Base-by-base conservation (phyloP, 805 yeast genomes). In the Candida railenensis region DNA sequence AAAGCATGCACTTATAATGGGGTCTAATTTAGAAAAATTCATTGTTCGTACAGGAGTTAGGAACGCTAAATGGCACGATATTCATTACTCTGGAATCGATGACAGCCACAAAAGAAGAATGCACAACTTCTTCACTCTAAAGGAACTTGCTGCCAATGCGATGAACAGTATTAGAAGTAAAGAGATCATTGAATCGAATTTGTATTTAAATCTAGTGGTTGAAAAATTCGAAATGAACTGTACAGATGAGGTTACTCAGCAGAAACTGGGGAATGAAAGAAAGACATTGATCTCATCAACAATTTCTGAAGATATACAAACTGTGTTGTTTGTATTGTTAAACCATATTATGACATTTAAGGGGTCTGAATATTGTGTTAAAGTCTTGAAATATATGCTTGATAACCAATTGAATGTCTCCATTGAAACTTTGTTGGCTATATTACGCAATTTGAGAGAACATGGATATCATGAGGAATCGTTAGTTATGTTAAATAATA, bases 41-140 rank as follows among this genome's bases (percentile, higher is more conserved):
- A 59, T 69, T 3, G 62, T 60, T 7, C 52, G 74, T 40, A 69
- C 76, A 2, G 77, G 77, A 1, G 53, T 61, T 43, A 41, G 66
- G 4, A 52, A 61, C 30, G 62, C 74, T 3, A 63, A 62, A 43
- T 69, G 74, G 74, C 74, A 71, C 46, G 61, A 69, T 47, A 56
- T 63, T 0, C 54, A 61, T 20, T 51, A 48, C 36, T 47, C 52
- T 4, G 43, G 50, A 1, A 57, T 58, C 19, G 33, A 47, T 7
- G 55, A 47, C 3, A 36, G 21, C 4, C 64, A 62, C 20, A 53
- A 52, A 22, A 42, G 49, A 34, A 62, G 58, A 46, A 68, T 71
- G 71, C 46, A 58, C n/a, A 40, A 52, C n/a, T 70, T 63, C 47
- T 66, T 61, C 47, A 50, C 63, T 9, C 48, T 69, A 16, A 50